Percentiles rank a stretch among this genome's conserved stretches.
Evolutionary conservation across 2,329 filamentous ascomycete species (phyloP).

Genomic region (Scytalidium lignicola): DNA sequence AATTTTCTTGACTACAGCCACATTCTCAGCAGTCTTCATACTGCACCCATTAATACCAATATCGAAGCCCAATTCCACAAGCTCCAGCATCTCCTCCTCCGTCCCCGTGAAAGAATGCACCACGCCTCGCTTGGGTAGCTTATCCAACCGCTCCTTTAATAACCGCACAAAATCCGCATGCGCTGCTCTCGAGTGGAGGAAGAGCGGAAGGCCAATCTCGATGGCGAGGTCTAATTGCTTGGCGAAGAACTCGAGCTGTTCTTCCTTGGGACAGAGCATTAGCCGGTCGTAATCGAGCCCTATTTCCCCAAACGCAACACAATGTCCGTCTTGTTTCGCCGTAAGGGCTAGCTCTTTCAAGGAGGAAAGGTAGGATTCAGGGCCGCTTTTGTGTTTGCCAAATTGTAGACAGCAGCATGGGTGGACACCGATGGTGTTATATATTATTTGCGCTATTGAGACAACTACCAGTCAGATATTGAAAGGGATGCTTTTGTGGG

Average conservation of each 20-base stretch:
- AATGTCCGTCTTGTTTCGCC: conserved; percentile 34
- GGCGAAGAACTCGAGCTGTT: conserved; percentile 81
- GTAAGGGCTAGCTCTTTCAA: conserved; percentile 61
- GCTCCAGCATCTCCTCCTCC: conserved; percentile 72
- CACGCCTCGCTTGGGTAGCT: conserved; percentile 69
- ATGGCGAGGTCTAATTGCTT: conserved; percentile 48
- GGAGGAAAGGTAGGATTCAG: conserved; percentile 46
- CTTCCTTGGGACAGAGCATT: conserved; percentile 70
- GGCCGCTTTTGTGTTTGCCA: conserved; percentile 48
- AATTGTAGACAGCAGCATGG: conserved; percentile 84
- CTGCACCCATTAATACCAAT: conserved; percentile 97
- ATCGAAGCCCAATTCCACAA: conserved; percentile 77
- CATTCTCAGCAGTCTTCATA: conserved; percentile 89
- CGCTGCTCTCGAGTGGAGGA: conserved; percentile 86
- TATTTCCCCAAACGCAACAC: conserved; percentile 85
- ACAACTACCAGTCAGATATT: no score
- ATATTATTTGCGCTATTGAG: conserved; percentile 67
- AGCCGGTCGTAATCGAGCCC: conserved; percentile 95
- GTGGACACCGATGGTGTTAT: conserved; percentile 88
- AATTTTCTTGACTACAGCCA: conserved; percentile 75
- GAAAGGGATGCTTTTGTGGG: no score
- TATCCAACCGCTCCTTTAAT: conserved; percentile 57
- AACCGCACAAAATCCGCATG: conserved; percentile 77
- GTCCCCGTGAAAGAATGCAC: conserved; percentile 96
- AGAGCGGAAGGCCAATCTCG: conserved; percentile 71